These are phyloP conservation scores for Trichoderma sp. DNA, from an alignment of 2,329 filamentous ascomycete species.

Conservation along the genomic window DNA sequence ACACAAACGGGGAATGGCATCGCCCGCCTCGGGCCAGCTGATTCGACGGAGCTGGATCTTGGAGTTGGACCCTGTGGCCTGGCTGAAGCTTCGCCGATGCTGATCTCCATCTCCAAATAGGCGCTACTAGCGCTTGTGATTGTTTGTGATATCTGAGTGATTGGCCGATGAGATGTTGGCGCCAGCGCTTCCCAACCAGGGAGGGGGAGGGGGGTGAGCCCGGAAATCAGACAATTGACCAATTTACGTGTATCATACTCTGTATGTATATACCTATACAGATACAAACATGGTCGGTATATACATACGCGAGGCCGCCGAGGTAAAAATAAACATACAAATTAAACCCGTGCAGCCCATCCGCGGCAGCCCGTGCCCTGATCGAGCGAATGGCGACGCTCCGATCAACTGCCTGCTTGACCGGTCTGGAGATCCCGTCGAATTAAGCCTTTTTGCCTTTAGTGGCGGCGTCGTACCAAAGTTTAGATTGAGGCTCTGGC, in stretches of 20 bases:
- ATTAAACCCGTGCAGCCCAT: background rate
- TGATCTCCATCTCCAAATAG: background rate
- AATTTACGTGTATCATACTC: background rate
- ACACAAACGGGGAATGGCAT: background rate
- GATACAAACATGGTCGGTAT: background rate
- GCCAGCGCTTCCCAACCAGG: background rate
- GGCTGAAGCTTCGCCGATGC: background rate
- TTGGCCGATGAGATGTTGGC: slow-evolving; percentile 8
- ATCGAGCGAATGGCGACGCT: slow-evolving; percentile 4
- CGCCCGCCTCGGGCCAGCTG: background rate
- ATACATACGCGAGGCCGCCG: background rate
- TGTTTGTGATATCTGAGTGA: slow-evolving; percentile 14
- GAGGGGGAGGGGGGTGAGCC: background rate
- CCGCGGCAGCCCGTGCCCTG: background rate
- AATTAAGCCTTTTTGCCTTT: background rate
- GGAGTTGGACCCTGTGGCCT: background rate
- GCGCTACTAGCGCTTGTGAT: slow-evolving; percentile 12
- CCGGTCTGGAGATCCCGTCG: background rate
- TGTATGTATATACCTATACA: background rate
- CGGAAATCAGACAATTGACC: background rate
- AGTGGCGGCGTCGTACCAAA: background rate
- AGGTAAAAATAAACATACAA: background rate
- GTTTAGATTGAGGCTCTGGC: background rate
- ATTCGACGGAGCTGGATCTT: background rate
- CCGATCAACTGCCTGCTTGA: background rate